These are phyloP conservation scores for Myrmaecium sp. DNA, from an alignment of 2,329 filamentous ascomycete species.

Conservation along the genomic window DNA sequence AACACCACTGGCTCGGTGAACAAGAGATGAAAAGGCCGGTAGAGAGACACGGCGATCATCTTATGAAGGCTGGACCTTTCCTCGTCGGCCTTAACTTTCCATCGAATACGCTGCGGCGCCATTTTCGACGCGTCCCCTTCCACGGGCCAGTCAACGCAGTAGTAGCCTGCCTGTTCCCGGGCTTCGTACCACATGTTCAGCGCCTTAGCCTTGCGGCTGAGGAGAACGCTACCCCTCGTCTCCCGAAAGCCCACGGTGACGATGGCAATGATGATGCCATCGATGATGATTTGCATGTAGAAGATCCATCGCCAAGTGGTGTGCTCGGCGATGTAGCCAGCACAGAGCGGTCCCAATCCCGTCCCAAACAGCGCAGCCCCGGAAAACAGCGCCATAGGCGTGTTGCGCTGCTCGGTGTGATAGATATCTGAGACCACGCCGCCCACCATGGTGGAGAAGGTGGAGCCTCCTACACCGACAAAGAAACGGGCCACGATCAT, in stretches of 20 bases:
- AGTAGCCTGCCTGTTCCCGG: conserved; percentile 48
- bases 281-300: conserved; percentile 64
- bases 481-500: conserved; percentile 65
- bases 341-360: conserved; percentile 58
- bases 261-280: conserved; percentile 43
- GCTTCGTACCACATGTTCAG: conserved; percentile 68
- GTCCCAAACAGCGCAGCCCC: conserved; percentile 63
- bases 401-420: conserved; percentile 61
- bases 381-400: conserved; percentile 81
- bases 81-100: conserved; percentile 66
- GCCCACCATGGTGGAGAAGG: conserved; percentile 81
- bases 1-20: conserved; percentile 65
- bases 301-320: conserved; percentile 75
- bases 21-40: conserved; percentile 62
- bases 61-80: conserved; percentile 48
- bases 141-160: conserved; percentile 33
- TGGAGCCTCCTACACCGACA: conserved; percentile 56
- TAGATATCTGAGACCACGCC: conserved; percentile 82
- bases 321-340: conserved; percentile 49
- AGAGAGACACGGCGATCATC: conserved; percentile 59
- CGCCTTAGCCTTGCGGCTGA: conserved; percentile 55
- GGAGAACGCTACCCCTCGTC: conserved; percentile 62
- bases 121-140: conserved; percentile 10
- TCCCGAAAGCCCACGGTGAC: conserved; percentile 62
- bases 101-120: conserved; percentile 45